A percentile compares a stretch with the other conserved stretches of the same genome.
phyloP scores from a whole-genome alignment of 2,329 filamentous ascomycete genomes.

The Exophiala dermatitidis region DNA sequence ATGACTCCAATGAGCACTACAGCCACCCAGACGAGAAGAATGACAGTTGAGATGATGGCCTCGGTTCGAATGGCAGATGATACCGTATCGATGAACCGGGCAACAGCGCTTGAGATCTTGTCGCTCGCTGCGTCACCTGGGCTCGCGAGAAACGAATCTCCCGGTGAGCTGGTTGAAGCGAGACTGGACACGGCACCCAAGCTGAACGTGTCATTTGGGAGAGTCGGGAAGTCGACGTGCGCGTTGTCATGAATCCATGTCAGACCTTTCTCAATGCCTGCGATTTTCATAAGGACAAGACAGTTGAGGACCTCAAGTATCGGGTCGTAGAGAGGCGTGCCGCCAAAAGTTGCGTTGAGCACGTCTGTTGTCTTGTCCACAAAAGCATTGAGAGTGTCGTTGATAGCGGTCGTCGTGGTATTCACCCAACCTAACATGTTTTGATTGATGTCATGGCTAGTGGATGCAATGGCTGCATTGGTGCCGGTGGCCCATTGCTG shows the following conservation, averaged over 20 bases:
- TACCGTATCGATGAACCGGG: conserved; percentile 61
- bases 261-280: conserved; percentile 75
- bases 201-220: conserved; percentile 76
- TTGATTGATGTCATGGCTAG: conserved; percentile 68
- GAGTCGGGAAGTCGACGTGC: conserved; percentile 68
- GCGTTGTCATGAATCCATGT: conserved; percentile 90
- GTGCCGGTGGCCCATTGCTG: conserved; percentile 67
- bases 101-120: conserved; percentile 70
- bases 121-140: conserved; percentile 67
- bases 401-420: conserved; percentile 73
- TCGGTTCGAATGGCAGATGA: conserved; percentile 64
- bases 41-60: conserved; percentile 66
- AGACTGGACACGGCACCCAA: conserved; percentile 60
- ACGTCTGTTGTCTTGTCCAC: conserved; percentile 67
- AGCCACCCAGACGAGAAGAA: conserved; percentile 71
- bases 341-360: conserved; percentile 71
- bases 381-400: conserved; percentile 76
- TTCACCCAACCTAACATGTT: conserved; percentile 83
- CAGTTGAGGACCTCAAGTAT: conserved; percentile 76
- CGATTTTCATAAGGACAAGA: conserved; percentile 79
- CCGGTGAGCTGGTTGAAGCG: conserved; percentile 45
- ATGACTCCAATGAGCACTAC: conserved; percentile 67
- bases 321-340: conserved; percentile 69
- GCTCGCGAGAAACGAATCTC: conserved; percentile 66
- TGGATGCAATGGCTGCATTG: conserved; percentile 61